Evolutionary conservation across 768 basidiomycete genomes (phyloP).

Genomic region (Mycena venus): DNA sequence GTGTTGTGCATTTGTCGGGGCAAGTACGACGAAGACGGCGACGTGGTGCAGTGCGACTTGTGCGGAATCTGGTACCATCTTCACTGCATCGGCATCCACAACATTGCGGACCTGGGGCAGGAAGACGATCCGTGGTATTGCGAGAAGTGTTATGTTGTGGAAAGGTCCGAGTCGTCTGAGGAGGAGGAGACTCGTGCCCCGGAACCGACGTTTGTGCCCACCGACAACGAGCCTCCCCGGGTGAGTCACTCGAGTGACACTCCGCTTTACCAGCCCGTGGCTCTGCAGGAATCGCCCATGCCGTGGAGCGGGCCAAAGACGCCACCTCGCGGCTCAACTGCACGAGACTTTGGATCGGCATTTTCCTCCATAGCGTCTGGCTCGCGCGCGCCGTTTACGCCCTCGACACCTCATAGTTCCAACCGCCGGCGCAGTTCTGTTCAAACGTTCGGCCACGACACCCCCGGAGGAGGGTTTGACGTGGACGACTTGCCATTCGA

Average conservation of each 20-base stretch:
- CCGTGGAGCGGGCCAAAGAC: conserved; percentile 54
- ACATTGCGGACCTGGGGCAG: conserved; percentile 72
- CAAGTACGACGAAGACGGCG: conserved; percentile 73
- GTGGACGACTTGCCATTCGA: conserved; percentile 76
- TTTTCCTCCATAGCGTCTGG: conserved; percentile 51
- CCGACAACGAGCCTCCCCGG: conserved; percentile 62
- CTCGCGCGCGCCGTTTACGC: conserved; percentile 63
- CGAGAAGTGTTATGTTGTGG: conserved; percentile 62
- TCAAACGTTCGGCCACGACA: conserved; percentile 35
- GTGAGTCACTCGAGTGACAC: conserved; percentile 62
- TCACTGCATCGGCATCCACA: conserved; percentile 80
- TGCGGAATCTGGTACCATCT: conserved; percentile 89
- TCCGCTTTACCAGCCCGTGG: conserved; percentile 68
- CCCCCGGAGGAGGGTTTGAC: conserved; percentile 55
- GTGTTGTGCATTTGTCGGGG: conserved; percentile 77
- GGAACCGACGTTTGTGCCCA: conserved; percentile 81
- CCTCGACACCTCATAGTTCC: conserved; percentile 65
- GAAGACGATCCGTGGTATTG: conserved; percentile 90
- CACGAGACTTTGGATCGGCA: conserved; percentile 38
- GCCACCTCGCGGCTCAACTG: conserved; percentile 29
- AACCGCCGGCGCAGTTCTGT: conserved; percentile 18
- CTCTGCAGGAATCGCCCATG: conserved; percentile 68
- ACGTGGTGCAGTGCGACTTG: conserved; percentile 82
- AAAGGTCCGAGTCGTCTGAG: conserved; percentile 57
- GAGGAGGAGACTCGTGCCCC: conserved; percentile 42